Base-by-base conservation (phyloP, 2,329 filamentous ascomycete genomes). In the Fusarium haematococcum region DNA sequence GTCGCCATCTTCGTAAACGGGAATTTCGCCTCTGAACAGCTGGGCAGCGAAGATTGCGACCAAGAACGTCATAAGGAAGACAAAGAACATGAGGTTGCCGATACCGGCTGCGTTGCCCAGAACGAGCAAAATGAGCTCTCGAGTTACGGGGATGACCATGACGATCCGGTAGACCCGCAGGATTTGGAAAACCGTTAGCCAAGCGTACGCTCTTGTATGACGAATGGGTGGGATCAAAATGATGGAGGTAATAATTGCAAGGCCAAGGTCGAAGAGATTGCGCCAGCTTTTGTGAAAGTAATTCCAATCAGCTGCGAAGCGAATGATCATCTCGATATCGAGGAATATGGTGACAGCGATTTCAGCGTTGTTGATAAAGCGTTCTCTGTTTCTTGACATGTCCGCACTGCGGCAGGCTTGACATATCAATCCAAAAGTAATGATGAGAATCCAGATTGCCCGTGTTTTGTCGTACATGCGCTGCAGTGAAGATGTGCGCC, bases 41-140 rank as follows among this genome's bases (percentile, higher is more conserved):
- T 99, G 96, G 1, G 93, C 91, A 8, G 97, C 97, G 78, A 99
- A 95, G 67, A 99, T 97, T 4, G 97, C 93, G 76, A 95, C 94
- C 54, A 99, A 88, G 79, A 98, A 98, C 0, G 95, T 98, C 79
- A 98, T 94, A 61, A 99, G 87, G 80, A 98, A 98, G 79, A 99
- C 95, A 81, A 99, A 99, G 20, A 98, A 86, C 85, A 99, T 97
- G 70, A 99, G 86, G 80, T 99, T 99, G 43, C 94, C 89, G 71
- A 99, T 92, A 93, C 97, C 97, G 52, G 92, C 91, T 6, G 95
- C 93, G 80, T 98, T 98, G 70, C 97, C 93, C 69, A 99, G 88
- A 4, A 99, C 97, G 37, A 97, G 88, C 75, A 93, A 86, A 80
- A 99, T 97, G 63, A 99, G 89, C 73, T 95, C 93, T 72, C 94